phyloP scores from a whole-genome alignment of 1,284 basidiomycete genomes.

The Ustilago xerochloae region DNA sequence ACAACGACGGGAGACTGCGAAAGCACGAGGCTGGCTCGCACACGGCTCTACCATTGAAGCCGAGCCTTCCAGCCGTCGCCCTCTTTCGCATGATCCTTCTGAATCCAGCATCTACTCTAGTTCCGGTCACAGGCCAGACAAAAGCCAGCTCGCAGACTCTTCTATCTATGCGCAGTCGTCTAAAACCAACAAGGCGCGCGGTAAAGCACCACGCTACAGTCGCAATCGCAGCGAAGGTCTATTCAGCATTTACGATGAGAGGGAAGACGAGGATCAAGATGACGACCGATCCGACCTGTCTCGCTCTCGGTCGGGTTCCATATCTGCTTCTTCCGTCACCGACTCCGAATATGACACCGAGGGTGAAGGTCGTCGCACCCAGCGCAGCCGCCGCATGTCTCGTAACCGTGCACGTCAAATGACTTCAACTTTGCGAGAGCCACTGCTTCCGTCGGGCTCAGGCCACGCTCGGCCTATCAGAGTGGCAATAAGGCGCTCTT shows the following conservation, averaged over 20 bases:
- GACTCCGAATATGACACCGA: constrained; percentile 45
- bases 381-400: constrained; percentile 23
- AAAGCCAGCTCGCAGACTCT: constrained; percentile 17
- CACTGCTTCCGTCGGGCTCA: constrained; percentile 37
- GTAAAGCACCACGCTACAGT: constrained; percentile 5
- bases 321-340: constrained; percentile 50
- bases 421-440: constrained; percentile 45
- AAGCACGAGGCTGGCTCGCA: constrained; percentile 47
- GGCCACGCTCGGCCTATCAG: constrained; percentile 23
- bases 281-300: constrained; percentile 40
- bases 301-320: constrained; percentile 30
- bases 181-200: constrained; percentile 19
- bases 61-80: constrained; percentile 4
- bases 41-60: constrained; percentile 44
- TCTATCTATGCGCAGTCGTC: constrained; percentile 25
- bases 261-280: constrained; percentile 19
- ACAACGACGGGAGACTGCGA: constrained; percentile 20
- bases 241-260: constrained; percentile 44
- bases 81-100: constrained; percentile 2
- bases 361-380: constrained; percentile 26
- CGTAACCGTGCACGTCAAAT: constrained; percentile 49
- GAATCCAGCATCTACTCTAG: constrained; percentile 24
- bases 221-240: constrained; percentile 23
- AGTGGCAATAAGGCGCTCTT: constrained; percentile 13
- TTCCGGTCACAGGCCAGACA: constrained; percentile 5